A percentile compares a stretch with the other conserved stretches of the same genome.
These are phyloP conservation scores for Laguncularia racemosa DNA, from an alignment of 345 rosid genomes.

Conservation along the genomic window DNA sequence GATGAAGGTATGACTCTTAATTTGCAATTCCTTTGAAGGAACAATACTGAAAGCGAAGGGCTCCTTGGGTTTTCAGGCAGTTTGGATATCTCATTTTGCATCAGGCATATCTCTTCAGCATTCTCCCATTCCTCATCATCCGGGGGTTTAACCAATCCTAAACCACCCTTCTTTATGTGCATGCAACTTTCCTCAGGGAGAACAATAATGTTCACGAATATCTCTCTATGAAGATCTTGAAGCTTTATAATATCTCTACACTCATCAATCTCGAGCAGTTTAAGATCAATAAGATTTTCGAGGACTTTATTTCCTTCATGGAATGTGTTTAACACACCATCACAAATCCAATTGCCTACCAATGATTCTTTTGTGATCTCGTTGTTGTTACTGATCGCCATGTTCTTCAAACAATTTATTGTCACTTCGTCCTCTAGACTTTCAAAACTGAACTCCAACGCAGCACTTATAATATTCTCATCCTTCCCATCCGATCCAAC, in stretches of 20 bases:
- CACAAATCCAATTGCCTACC: not conserved
- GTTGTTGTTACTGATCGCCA: not conserved
- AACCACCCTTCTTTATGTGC: constrained; percentile 1
- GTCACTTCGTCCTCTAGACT: constrained; percentile 6
- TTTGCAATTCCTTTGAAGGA: constrained; percentile 14
- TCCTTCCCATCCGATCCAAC: constrained; percentile 1
- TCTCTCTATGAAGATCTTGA: not conserved
- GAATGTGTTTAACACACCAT: not conserved
- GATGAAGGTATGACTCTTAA: constrained; percentile 12
- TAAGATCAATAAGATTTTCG: not conserved
- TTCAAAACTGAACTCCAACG: constrained; percentile 1
- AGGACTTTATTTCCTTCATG: not conserved
- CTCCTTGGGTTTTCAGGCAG: constrained; percentile 10
- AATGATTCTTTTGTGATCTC: not conserved
- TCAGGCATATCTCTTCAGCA: constrained; percentile 7
- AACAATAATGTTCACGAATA: not conserved
- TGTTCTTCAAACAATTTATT: constrained; percentile 7
- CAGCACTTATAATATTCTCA: not conserved
- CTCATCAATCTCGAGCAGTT: not conserved
- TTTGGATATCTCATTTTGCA: constrained; percentile 8
- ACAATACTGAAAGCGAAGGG: not conserved
- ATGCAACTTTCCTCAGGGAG: not conserved
- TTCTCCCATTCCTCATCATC: constrained; percentile 17
- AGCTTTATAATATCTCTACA: not conserved
- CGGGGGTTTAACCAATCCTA: constrained; percentile 4